Evolutionary conservation across 2,329 filamentous ascomycete genomes (phyloP).

Genomic region (Zymoseptoria tritici): DNA sequence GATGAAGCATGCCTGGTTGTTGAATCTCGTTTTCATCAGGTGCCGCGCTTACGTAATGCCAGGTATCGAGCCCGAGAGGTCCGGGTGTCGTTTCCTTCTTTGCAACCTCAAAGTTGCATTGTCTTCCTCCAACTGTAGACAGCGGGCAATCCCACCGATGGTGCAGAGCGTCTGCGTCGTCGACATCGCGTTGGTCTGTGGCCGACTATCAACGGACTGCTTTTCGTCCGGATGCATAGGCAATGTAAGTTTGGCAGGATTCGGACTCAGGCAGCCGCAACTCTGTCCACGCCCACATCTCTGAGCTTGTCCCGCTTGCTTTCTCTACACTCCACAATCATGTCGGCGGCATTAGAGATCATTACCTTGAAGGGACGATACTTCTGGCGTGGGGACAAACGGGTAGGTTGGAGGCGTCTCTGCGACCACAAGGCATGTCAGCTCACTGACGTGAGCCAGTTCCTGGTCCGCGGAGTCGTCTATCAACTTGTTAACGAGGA

Average conservation of each 20-base stretch:
- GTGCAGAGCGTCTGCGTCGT: not conserved
- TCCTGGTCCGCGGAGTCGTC: conserved; percentile 9
- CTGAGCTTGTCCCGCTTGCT: not conserved
- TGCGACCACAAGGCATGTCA: not conserved
- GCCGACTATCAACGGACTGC: not conserved
- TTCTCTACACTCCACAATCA: not conserved
- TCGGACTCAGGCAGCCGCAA: not conserved
- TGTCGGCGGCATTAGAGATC: not conserved
- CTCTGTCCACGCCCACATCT: not conserved
- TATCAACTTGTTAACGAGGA: conserved; percentile 1
- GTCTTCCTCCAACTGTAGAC: too few relatives aligned
- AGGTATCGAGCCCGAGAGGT: too few relatives aligned
- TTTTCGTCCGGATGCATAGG: not conserved
- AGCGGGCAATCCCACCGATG: too few relatives aligned
- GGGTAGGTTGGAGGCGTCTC: not conserved
- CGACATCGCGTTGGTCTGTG: not conserved
- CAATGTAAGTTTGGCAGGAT: not conserved
- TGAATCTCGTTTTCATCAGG: not conserved
- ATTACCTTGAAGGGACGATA: not conserved
- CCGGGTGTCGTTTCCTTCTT: too few relatives aligned
- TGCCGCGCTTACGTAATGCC: not conserved
- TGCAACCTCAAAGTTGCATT: too few relatives aligned
- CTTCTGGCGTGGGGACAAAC: not conserved
- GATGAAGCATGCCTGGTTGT: not conserved
- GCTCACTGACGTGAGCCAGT: not conserved